These are phyloP conservation scores for Auricularia sp. DNA, from an alignment of 768 basidiomycete genomes.

Conservation along the genomic window DNA sequence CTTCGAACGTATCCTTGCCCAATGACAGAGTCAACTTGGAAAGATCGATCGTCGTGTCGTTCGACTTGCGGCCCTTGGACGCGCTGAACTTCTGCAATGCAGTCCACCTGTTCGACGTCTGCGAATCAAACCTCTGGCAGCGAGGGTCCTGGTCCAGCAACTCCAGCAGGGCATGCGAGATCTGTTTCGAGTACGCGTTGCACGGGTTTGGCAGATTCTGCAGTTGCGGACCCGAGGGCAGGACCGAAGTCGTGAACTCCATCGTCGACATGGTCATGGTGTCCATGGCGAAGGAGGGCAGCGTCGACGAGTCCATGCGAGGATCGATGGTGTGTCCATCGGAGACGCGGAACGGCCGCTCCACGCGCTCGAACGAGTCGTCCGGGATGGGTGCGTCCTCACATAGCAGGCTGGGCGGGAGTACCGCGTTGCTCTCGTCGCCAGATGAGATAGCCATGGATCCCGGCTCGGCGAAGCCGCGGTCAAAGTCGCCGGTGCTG, in stretches of 20 bases:
- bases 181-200: conserved; percentile 66
- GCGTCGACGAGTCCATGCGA: conserved; percentile 21
- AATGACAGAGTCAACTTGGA: conserved; percentile 44
- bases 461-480: neutral
- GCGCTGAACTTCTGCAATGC: conserved; percentile 53
- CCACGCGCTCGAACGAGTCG: conserved; percentile 28
- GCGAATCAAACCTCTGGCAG: neutral
- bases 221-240: conserved; percentile 43
- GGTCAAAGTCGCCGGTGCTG: conserved; percentile 5
- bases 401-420: neutral
- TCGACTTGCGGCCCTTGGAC: conserved; percentile 21
- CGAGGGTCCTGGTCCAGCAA: conserved; percentile 45
- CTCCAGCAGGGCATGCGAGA: conserved; percentile 55
- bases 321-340: conserved; percentile 6
- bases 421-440: neutral
- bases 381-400: conserved; percentile 10
- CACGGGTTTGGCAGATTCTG: conserved; percentile 77
- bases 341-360: conserved; percentile 2
- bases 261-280: conserved; percentile 18
- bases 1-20: conserved; percentile 53
- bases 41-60: conserved; percentile 15
- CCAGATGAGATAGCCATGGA: neutral
- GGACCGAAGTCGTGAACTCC: conserved; percentile 53
- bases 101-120: neutral
- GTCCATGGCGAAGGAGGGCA: neutral